Base-by-base conservation (phyloP, 1,284 basidiomycete species). In the Anthracocystis panici-leucophaei region DNA sequence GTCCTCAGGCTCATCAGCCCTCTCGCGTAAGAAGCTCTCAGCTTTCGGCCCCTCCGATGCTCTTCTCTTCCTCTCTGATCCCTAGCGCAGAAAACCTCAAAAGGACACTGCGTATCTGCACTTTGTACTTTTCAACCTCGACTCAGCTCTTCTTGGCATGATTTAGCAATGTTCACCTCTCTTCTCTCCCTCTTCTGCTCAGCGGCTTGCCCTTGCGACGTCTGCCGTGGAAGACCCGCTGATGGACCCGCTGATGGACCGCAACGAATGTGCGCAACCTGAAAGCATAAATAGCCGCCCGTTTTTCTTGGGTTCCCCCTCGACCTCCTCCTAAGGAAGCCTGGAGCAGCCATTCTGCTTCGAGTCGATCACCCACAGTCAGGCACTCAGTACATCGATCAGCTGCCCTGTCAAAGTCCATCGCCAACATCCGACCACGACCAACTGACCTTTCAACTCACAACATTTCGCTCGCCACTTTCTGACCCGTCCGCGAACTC, bases 1-100 rank as follows among this genome's bases (percentile, higher is more conserved):
- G n/a, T 52, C 38, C 33, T 50, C 60, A 80, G 78, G 58, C 78
- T 80, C 41, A 80, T 80, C 65, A 80, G 78, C 58, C 78, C 78
- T 57, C 65, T 80, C 27, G 78, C 78, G 2, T 80, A 48, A 78
- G 42, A 18, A n/a, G 31, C 20, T 46, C 44, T 38, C 12, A 14
- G 35, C 1, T 5, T 27, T 62, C 71, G 62, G 58, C 57, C 5
- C 53, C 23, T 60, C 70, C 64, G 62, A 71, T 45, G 3, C 18
- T n/a, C 5, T 14, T 6, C 40, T 31, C 27, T 27, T 7, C 35
- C 45, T 35, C 11, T 8, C 16, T 23, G 20, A 21, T 23, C 10
- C 57, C 7, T 27, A 12, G 14, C 16, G 12, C 48, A 50, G 33
- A 21, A 11, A 40, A 48, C 61, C 21, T 57, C 35, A 23, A 42